Base-by-base conservation (phyloP, 2,329 filamentous ascomycete genomes). In the Exophiala bonariae region DNA sequence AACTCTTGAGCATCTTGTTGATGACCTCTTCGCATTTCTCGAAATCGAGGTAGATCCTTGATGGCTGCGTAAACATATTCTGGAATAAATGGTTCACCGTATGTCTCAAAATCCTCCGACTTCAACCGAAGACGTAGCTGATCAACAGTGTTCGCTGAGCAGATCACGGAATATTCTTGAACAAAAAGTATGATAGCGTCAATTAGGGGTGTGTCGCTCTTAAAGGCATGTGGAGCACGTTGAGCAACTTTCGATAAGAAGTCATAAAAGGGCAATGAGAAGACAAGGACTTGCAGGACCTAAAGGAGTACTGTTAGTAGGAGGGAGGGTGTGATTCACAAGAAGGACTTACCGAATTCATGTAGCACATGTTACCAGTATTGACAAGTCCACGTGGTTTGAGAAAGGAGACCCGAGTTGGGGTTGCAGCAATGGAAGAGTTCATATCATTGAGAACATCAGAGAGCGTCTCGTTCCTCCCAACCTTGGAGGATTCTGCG, bases 1-100 rank as follows among this genome's bases (percentile, higher is more conserved):
- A 99, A 99, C 63, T 99, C 93, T 64, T 99, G 90, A 1, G 93
- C 93, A 71, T 99, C 93, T 74, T 99, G 92, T 66, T 99, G 93
- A 60, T 96, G 92, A 13, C 93, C 93, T 51, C 90, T 87, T 65
- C 87, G 85, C 90, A 99, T 96, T 63, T 86, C 88, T 18, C 88
- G 85, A 68, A 99, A 99, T 43, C 90, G 83, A 34, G 90, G 86
- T 47, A 96, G 77, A 59, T 87, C 83, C 60, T 87, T 83, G 63
- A 97, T 95, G 32, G 90, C 89, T 52, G 96, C 87, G 64, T 97
- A 99, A 16, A 99, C 89, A 66, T 95, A 96, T 62, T 96, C 90
- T 1, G 93, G 93, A 16, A 84, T 92, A 51, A 99, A 91, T 2
- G 91, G 80, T 45, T 96, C 90, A 34, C 93, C 93, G 63, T 90